Evolutionary conservation across 306 rosid species (phyloP), one percentile per base, ranked within the genome.

Genomic region (Gynostemma pentaphyllum): DNA sequence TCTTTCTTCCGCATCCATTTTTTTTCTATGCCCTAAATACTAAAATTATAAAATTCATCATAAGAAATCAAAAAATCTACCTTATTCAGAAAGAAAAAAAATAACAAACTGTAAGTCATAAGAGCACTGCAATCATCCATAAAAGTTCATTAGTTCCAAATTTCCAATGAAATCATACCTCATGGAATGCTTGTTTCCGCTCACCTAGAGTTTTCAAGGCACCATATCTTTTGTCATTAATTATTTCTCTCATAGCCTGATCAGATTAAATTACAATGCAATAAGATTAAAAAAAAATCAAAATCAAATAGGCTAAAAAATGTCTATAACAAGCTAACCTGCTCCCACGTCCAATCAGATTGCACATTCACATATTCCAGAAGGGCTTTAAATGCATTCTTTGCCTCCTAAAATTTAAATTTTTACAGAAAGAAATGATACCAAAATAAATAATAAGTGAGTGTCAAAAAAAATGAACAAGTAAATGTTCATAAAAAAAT

Each of bases 311-410:
- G 12, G 42, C 24, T 67, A 68, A 30, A 11, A 70, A 11, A 74
- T 76, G 54, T 64, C 48, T 39, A 44, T 42, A 65, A 16, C 30
- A 65, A 68, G 41, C 37, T 71, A 69, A 94, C 99, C 99, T 94
- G 99, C 73, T 94, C 99, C 99, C 99, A 94, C 49, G 95, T 79
- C 99, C 99, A 94, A 83, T 94, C 99, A 72, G 99, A 94, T 62
- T 84, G 92, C 26, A 94, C 99, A 72, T 84, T 94, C 23, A 69
- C 95, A 56, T 89, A 88, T 75, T 94, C 99, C 78, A 94, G 66
- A 46, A 94, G 97, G 1, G 84, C 83, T 80, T 94, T 94, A 70
- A 94, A 94, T 42, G 97, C 95, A 70, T 74, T 86, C 83, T 88
- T 94, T 68, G 99, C 99, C 78, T 94, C 99, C 99, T 94, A 64